Evolutionary conservation across 306 rosid genomes (phyloP), one percentile per base, ranked within the genome.

Genomic region (Morella rubra): DNA sequence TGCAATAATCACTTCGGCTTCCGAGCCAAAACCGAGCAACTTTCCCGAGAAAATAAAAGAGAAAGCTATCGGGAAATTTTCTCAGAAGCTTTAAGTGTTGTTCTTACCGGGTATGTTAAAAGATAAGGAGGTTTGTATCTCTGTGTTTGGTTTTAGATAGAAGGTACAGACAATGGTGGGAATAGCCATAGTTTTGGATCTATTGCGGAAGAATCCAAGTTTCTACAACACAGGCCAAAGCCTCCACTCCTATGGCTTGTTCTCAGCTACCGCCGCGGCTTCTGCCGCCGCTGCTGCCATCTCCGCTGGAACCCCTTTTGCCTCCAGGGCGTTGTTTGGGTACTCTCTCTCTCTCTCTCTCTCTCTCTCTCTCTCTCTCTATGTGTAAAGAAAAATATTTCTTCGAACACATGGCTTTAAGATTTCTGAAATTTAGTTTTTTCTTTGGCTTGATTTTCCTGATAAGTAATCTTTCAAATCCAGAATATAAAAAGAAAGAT

Each of bases 111-210:
- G 46, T 40, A 62, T 62, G 46, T 45, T 62, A 62, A 62, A 40
- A 40, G 18, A 62, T 40, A 32, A 55, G 41, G 14, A 65, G 40
- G 62, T 79, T 78, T n/a, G 55, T 74, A 50, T 32, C 61, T 58
- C 72, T 67, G 54, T 37, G 71, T 80, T 76, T 84, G 58, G 62
- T 37, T 70, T 50, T 69, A 67, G 65, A 53, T 68, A 68, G 32
- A 69, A 76, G 79, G 81, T 65, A 42, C 37, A 32, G 66, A 62
- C 79, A 75, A 95, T 95, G 99, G 91, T 84, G 79, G 99, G 97
- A 80, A 75, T 95, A 79, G 83, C 93, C 68, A 44, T 88, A 79
- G 72, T 90, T 20, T 73, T 88, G 84, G 97, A 95, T 92, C 92
- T 89, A 64, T 80, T 91, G 84, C 86, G 77, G 82, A 90, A 84